Evolutionary conservation across 192 early-diverging fungal genomes (phyloP).

Genomic region (Backusella morwellensis): DNA sequence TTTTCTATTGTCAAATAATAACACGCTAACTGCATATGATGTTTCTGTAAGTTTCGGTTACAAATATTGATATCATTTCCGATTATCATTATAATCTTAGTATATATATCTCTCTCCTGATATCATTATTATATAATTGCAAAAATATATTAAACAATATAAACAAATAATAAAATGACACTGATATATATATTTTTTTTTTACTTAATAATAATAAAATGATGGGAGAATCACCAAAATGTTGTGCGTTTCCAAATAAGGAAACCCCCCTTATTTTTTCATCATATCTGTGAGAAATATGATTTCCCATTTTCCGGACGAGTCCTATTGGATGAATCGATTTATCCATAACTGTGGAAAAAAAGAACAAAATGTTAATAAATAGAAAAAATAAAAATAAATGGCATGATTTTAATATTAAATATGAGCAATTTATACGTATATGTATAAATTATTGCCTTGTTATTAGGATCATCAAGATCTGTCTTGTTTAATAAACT

Average conservation of each 20-base stretch:
- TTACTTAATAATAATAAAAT: not conserved
- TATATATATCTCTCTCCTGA: not conserved
- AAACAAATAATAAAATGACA: not conserved
- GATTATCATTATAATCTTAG: not conserved
- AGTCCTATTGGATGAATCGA: not conserved
- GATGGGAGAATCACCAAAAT: not conserved
- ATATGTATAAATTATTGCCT: no score
- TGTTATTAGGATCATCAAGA: no score
- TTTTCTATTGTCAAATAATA: not conserved
- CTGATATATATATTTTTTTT: not conserved
- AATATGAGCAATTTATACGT: not conserved
- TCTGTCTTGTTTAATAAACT: not conserved
- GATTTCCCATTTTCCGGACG: not conserved
- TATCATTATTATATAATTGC: not conserved
- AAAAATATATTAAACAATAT: not conserved
- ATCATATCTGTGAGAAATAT: not conserved
- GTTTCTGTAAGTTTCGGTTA: not conserved
- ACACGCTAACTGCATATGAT: not conserved
- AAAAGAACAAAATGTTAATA: not conserved
- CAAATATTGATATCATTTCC: not conserved
- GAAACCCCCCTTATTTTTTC: not conserved
- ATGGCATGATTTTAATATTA: not conserved
- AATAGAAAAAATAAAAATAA: not conserved
- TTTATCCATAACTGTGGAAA: not conserved
- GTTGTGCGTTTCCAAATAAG: not conserved